These are phyloP conservation scores for Daldinia sp. DNA, from an alignment of 2,329 filamentous ascomycete genomes.

Conservation along the genomic window DNA sequence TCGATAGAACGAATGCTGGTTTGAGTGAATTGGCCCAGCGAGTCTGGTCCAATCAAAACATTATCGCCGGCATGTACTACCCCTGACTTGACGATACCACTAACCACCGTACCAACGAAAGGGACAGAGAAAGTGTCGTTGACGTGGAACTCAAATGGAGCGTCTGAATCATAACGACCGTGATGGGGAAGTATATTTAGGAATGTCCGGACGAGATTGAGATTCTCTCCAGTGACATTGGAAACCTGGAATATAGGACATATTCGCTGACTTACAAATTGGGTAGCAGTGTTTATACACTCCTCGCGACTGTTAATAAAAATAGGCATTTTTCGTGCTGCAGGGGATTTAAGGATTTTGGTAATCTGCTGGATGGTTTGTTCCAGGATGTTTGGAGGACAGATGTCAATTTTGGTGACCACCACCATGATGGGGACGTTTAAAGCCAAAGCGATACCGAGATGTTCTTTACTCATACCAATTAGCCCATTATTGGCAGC, in stretches of 20 bases:
- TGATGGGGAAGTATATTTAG: constrained; percentile 95
- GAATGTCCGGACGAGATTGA: constrained; percentile 91
- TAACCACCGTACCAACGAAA: constrained; percentile 95
- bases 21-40: constrained; percentile 84
- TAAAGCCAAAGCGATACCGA: constrained; percentile 91
- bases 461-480: constrained; percentile 97
- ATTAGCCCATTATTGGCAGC: constrained; percentile 97
- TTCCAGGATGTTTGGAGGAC: constrained; percentile 91
- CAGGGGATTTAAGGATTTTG: constrained; percentile 92
- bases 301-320: constrained; percentile 93
- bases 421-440: constrained; percentile 99
- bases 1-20: constrained; percentile 94
- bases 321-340: constrained; percentile 92
- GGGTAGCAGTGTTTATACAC: constrained; percentile 92
- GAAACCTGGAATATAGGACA: constrained; percentile 98
- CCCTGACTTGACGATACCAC: constrained; percentile 88
- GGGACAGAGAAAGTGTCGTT: constrained; percentile 99
- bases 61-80: constrained; percentile 90
- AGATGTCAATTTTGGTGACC: constrained; percentile 98
- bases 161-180: constrained; percentile 87
- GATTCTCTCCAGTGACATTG: constrained; percentile 91
- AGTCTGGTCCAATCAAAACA: constrained; percentile 89
- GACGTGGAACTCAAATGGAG: constrained; percentile 91
- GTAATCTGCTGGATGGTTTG: constrained; percentile 92
- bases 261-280: constrained; percentile 94